Evolutionary conservation across 2,329 filamentous ascomycete species (phyloP).

Genomic region (Beauveria sp.): DNA sequence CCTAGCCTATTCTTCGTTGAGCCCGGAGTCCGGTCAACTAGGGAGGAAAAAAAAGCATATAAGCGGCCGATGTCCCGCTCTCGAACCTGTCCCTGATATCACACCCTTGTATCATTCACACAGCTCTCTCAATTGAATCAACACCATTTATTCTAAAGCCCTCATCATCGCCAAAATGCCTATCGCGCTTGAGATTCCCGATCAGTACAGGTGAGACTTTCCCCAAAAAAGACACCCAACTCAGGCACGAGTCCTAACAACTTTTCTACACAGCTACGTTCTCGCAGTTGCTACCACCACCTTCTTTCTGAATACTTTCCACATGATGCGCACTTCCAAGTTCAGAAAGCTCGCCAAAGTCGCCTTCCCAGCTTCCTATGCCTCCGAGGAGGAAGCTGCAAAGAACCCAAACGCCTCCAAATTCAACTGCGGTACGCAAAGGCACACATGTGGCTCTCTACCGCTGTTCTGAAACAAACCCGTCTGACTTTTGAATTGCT

Average conservation of each 20-base stretch:
- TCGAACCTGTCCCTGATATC: neutral
- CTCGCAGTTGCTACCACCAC: constrained; percentile 49
- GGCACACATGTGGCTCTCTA: neutral
- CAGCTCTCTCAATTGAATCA: neutral
- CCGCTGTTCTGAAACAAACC: neutral
- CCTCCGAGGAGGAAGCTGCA: constrained; percentile 42
- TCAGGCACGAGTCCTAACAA: neutral
- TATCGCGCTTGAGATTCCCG: constrained; percentile 35
- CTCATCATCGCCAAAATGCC: constrained; percentile 29
- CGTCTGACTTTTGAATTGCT: neutral
- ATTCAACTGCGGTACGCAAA: constrained; percentile 54
- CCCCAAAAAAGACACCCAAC: neutral
- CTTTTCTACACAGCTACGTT: constrained; percentile 44
- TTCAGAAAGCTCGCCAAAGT: constrained; percentile 47
- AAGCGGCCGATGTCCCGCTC: neutral
- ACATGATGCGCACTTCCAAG: constrained; percentile 38
- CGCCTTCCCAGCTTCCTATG: constrained; percentile 52
- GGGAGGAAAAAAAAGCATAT: neutral
- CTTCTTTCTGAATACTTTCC: constrained; percentile 50
- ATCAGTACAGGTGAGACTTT: constrained; percentile 41
- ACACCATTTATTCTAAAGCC: neutral
- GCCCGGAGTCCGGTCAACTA: neutral
- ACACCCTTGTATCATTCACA: neutral
- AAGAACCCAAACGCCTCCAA: constrained; percentile 45
- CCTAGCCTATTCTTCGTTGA: neutral